Percentiles rank a stretch among this genome's conserved stretches.
These are phyloP conservation scores for Pseudofabraea citricarpa DNA, from an alignment of 2,329 filamentous ascomycete genomes.

Conservation along the genomic window DNA sequence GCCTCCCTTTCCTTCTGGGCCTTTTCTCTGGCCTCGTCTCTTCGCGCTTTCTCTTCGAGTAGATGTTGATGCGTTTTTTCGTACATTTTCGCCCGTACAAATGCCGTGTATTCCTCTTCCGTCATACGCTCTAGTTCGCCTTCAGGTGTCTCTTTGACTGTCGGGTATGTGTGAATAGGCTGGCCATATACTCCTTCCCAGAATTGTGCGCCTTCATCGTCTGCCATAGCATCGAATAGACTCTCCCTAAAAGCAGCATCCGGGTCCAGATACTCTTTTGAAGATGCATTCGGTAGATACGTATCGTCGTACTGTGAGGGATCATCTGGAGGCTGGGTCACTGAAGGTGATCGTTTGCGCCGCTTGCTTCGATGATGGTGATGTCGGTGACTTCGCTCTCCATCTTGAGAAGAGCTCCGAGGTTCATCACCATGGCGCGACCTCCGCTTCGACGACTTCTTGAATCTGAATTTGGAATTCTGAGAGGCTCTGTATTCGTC, in stretches of 20 bases:
- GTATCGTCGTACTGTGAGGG: constrained; percentile 33
- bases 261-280: constrained; percentile 47
- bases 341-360: constrained; percentile 12
- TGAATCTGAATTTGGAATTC: constrained; percentile 25
- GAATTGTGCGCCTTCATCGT: constrained; percentile 92
- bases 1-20: constrained; percentile 44
- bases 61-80: constrained; percentile 86
- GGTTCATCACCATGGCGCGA: constrained; percentile 5
- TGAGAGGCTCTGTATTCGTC: constrained; percentile 10
- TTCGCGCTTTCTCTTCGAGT: constrained; percentile 66
- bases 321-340: constrained; percentile 26
- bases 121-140: constrained; percentile 76
- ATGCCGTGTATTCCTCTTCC: constrained; percentile 85
- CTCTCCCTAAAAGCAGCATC: constrained; percentile 84
- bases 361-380: constrained; percentile 25
- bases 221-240: constrained; percentile 92
- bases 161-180: constrained; percentile 76
- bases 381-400: constrained; percentile 16
- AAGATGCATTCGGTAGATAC: constrained; percentile 31
- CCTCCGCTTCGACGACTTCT: constrained; percentile 19
- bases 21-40: constrained; percentile 52
- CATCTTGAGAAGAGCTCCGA: constrained; percentile 8
- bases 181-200: constrained; percentile 98
- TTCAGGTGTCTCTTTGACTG: constrained; percentile 36
- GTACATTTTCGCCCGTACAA: constrained; percentile 90